Evolutionary conservation across 1,139 yeast species (phyloP).

Genomic region (Saccharomyces hybrid): DNA sequence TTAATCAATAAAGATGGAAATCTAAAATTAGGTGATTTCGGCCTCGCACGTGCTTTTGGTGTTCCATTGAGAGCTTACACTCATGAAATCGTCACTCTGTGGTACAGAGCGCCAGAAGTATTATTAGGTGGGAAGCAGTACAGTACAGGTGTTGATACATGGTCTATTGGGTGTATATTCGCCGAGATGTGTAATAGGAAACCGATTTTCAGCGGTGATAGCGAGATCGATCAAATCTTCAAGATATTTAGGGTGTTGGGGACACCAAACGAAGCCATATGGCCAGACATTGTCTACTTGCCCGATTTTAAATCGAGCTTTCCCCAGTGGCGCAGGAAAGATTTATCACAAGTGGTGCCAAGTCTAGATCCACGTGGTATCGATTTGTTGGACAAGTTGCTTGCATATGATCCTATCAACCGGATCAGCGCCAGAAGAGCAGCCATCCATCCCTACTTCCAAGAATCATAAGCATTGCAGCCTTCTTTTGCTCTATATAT

Average conservation of each 20-base stretch:
- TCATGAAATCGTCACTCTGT: constrained; percentile 93
- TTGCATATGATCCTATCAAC: constrained; percentile 88
- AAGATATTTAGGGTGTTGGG: constrained; percentile 89
- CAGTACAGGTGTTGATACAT: constrained; percentile 96
- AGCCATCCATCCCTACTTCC: constrained; percentile 81
- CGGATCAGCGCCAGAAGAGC: constrained; percentile 95
- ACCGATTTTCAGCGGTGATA: constrained; percentile 95
- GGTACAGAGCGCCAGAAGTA: constrained; percentile 98
- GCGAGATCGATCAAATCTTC: constrained; percentile 97
- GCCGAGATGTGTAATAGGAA: constrained; percentile 97
- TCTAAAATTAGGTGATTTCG: constrained; percentile 92
- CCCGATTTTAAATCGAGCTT: constrained; percentile 94
- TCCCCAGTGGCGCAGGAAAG: constrained; percentile 87
- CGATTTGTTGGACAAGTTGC: constrained; percentile 69
- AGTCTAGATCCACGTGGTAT: constrained; percentile 75
- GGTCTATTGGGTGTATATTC: constrained; percentile 97
- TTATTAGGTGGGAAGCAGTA: constrained; percentile 94
- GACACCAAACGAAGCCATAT: constrained; percentile 84
- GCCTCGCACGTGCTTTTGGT: constrained; percentile 94
- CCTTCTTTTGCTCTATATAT: background rate
- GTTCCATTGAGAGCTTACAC: constrained; percentile 95
- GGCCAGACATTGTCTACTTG: constrained; percentile 94
- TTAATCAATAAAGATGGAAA: constrained; percentile 93
- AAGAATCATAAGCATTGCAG: constrained; percentile 36
- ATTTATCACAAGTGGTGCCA: constrained; percentile 64